Percentiles rank a stretch among this genome's conserved stretches.
phyloP scores from a whole-genome alignment of 768 basidiomycete species.

The Udeniomyces megalosporus region DNA sequence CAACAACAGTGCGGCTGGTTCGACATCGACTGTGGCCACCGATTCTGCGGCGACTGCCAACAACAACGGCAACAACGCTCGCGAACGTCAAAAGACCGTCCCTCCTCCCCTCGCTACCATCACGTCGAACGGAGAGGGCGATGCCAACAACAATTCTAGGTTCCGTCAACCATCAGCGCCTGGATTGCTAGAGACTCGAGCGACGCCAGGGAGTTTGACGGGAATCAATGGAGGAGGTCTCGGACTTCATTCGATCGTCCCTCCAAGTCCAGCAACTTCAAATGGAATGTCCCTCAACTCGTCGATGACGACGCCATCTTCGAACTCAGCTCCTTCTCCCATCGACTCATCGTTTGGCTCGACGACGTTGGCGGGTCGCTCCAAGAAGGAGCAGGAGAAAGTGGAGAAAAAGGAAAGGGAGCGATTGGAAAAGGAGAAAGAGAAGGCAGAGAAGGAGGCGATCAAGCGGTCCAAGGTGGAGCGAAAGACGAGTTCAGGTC shows the following conservation, averaged over 20 bases:
- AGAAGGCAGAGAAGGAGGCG: slow-evolving; percentile 4
- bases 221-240: background rate
- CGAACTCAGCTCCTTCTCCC: background rate
- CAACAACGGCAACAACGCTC: background rate
- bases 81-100: background rate
- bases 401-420: slow-evolving; percentile 1
- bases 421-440: slow-evolving; percentile 2
- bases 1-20: no score
- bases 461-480: background rate
- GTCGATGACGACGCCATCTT: background rate
- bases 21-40: no score
- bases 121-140: no score
- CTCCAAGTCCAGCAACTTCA: no score
- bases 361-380: background rate
- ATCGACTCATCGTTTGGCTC: background rate
- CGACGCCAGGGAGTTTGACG: background rate
- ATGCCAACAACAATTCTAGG: background rate
- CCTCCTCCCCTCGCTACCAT: background rate
- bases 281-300: background rate
- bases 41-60: no score
- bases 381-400: background rate
- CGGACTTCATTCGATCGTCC: background rate
- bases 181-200: background rate
- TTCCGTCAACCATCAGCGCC: background rate
- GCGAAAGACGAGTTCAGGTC: background rate